Conservation (phyloP, 164 flowering plant species). For the Akebia trifoliata region DNA sequence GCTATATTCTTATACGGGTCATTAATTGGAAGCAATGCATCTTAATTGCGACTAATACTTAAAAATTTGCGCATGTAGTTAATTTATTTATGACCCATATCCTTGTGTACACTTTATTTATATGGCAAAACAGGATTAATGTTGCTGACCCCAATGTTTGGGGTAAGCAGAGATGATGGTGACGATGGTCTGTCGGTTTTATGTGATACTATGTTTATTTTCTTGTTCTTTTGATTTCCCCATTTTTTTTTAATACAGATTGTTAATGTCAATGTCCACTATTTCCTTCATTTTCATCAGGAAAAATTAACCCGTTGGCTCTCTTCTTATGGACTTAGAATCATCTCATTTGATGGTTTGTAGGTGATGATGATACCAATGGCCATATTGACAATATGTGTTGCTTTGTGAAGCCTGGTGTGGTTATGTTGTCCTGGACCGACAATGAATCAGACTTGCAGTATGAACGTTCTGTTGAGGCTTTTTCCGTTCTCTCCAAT, state of each 20-base stretch:
- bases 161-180: no score
- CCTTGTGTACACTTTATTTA: background rate
- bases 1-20: background rate
- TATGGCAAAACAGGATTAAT: no score
- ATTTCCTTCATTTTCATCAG: background rate
- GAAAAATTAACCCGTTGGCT: background rate
- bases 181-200: no score
- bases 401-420: slow-evolving; percentile 93
- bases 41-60: background rate
- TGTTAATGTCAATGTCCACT: background rate
- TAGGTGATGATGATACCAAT: slow-evolving; percentile 99
- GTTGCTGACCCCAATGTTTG: no score
- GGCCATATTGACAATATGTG: slow-evolving; percentile 98
- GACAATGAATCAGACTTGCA: slow-evolving; percentile 84
- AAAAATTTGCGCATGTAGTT: background rate
- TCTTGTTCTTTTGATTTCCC: background rate
- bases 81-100: background rate
- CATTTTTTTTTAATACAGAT: background rate
- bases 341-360: slow-evolving; percentile 1
- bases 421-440: slow-evolving; percentile 91
- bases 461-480: slow-evolving; percentile 67
- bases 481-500: slow-evolving; percentile 60
- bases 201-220: background rate
- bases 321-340: background rate
- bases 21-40: background rate